These are phyloP conservation scores for Chaetothyriales sp. DNA, from an alignment of 2,329 filamentous ascomycete species.

Conservation along the genomic window DNA sequence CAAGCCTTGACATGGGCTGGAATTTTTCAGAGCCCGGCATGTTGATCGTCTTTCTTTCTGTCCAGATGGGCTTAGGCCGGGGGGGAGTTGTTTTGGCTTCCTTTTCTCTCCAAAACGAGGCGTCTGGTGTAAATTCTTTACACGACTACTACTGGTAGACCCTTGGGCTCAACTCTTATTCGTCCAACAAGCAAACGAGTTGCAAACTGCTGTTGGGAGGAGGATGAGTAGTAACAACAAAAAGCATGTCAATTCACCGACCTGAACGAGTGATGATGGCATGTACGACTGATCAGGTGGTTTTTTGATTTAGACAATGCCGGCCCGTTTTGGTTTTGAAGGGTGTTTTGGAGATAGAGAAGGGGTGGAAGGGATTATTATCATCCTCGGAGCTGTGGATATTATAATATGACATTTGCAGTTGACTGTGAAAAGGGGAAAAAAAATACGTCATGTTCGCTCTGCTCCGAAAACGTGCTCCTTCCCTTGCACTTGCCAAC, in stretches of 20 bases:
- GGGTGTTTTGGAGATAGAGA: too few species aligned
- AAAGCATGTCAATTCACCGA: background rate
- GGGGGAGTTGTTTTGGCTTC: background rate
- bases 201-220: background rate
- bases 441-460: too few species aligned
- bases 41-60: background rate
- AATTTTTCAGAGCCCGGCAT: background rate
- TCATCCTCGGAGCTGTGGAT: too few species aligned
- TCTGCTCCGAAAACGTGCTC: too few species aligned
- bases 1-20: slow-evolving; percentile 7
- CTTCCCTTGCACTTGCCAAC: too few species aligned
- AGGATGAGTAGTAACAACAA: background rate
- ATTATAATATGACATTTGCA: too few species aligned
- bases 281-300: background rate
- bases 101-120: background rate
- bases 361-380: too few species aligned
- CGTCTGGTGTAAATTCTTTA: background rate
- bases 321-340: too few species aligned
- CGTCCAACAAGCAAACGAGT: background rate
- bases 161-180: background rate
- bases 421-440: too few species aligned
- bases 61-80: background rate
- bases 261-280: background rate
- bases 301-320: too few species aligned
- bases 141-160: background rate